Base-by-base conservation (phyloP, 768 basidiomycete species). In the Calocera viscosa region DNA sequence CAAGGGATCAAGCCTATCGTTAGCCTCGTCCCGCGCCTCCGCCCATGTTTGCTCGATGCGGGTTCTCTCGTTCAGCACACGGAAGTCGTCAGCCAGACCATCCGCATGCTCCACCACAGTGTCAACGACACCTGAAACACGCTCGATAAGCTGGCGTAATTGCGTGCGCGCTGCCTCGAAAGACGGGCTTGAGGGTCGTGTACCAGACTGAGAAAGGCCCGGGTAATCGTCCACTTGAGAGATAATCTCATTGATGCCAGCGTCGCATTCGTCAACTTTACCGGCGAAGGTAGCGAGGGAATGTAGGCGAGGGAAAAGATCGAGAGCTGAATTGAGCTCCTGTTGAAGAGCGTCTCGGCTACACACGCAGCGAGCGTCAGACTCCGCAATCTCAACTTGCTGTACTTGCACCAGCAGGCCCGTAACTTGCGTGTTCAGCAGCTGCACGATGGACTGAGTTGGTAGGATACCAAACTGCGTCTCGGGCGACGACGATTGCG, bases 201-300 rank as follows among this genome's bases (percentile, higher is more conserved):
- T 10, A 66, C 66, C 24, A 30, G 16, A 10, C 24, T 60, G 53
- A 2, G 71, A 69, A 1, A 65, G 41, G 1, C 83, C 81, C 10
- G 91, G 91, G 72, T 86, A 92, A 71, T 88, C 90, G 73, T 94
- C 91, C 65, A 92, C 80, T 72, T 92, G 89, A 72, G 92, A 89
- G 53, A 94, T 78, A 2, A 94, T 79, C 74, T 93, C 90, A 71
- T 91, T 94, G 49, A 93, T 79, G 24, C 86, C 83, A n/a, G 80
- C 77, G 73, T 94, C 91, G 70, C 89, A 91, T 22, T 74, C 72
- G 30, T 79, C 79, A 10, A 87, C 74, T 38, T 78, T 72, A 24
- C 79, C 75, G 3, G 79, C 75, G 63, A 92, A 76, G n/a, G 78
- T 76, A 11, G 81, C 82, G n/a, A 94, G 76, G 39, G 76, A 76